Evolutionary conservation across 148 eudicot species (phyloP).

Genomic region (Dysphania ambrosioides): DNA sequence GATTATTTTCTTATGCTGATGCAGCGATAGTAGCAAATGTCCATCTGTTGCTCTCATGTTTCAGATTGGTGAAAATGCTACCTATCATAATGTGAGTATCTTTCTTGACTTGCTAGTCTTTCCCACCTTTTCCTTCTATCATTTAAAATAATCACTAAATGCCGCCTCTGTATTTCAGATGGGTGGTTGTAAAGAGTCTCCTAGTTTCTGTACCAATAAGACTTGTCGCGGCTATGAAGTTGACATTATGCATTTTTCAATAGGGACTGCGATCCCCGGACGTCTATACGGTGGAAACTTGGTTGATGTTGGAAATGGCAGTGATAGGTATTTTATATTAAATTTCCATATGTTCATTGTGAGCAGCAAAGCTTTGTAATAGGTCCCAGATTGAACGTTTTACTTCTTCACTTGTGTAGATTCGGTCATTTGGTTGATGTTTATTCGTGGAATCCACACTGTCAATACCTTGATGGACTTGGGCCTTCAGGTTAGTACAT

Average conservation of each 20-base stretch:
- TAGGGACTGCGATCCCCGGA: slow-evolving; percentile 88
- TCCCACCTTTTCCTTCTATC: neutral
- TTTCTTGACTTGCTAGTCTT: neutral
- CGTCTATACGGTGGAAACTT: slow-evolving; percentile 74
- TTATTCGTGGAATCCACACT: slow-evolving; percentile 90
- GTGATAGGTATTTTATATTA: slow-evolving; percentile 47
- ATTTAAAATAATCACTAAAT: neutral
- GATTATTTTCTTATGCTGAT: slow-evolving; percentile 21
- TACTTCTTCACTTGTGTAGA: slow-evolving; percentile 39
- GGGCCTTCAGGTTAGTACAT: slow-evolving; percentile 56
- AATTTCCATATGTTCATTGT: slow-evolving; percentile 1
- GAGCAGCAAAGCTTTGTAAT: neutral
- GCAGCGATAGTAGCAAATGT: slow-evolving; percentile 65
- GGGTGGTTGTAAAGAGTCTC: slow-evolving; percentile 87
- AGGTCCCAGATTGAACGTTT: neutral
- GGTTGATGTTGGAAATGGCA: slow-evolving; percentile 59
- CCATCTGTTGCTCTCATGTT: slow-evolving; percentile 93
- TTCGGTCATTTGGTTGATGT: slow-evolving; percentile 81
- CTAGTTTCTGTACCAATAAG: slow-evolving; percentile 55
- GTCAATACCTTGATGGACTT: slow-evolving; percentile 70
- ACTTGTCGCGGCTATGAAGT: slow-evolving; percentile 86
- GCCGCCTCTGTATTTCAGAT: slow-evolving; percentile 40
- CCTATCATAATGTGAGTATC: slow-evolving; percentile 74
- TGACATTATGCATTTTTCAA: slow-evolving; percentile 87
- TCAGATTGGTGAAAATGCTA: slow-evolving; percentile 86